Evolutionary conservation across 306 rosid species (phyloP).

Genomic region (Corylus avellana): DNA sequence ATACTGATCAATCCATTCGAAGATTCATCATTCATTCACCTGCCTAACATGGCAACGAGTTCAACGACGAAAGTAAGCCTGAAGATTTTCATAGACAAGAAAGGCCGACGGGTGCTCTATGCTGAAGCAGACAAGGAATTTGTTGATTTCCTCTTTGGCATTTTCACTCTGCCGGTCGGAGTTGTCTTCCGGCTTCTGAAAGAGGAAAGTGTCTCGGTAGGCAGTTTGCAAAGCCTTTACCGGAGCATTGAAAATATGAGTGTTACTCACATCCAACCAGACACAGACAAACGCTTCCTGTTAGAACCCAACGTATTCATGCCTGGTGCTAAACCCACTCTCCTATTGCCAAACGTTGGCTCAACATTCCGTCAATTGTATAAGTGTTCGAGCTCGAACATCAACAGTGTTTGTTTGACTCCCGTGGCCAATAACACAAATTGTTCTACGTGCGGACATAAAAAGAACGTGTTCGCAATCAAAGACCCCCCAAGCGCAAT

Average conservation of each 20-base stretch:
- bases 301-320: constrained; percentile 4
- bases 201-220: background rate
- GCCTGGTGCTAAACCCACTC: background rate
- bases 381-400: too few relatives aligned
- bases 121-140: background rate
- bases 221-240: background rate
- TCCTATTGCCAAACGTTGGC: background rate
- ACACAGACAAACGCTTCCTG: background rate
- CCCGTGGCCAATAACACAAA: background rate
- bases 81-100: background rate
- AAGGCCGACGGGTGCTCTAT: background rate
- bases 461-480: background rate
- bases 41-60: background rate
- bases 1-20: background rate
- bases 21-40: background rate
- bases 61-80: background rate
- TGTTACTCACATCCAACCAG: background rate
- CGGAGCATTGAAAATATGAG: background rate
- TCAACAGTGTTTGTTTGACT: too few relatives aligned
- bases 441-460: fast-evolving
- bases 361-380: too few relatives aligned
- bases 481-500: background rate
- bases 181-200: background rate
- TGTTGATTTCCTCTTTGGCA: background rate
- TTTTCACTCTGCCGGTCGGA: background rate